These are phyloP conservation scores for Pulveroboletus sp. DNA, from an alignment of 768 basidiomycete genomes.

Conservation along the genomic window DNA sequence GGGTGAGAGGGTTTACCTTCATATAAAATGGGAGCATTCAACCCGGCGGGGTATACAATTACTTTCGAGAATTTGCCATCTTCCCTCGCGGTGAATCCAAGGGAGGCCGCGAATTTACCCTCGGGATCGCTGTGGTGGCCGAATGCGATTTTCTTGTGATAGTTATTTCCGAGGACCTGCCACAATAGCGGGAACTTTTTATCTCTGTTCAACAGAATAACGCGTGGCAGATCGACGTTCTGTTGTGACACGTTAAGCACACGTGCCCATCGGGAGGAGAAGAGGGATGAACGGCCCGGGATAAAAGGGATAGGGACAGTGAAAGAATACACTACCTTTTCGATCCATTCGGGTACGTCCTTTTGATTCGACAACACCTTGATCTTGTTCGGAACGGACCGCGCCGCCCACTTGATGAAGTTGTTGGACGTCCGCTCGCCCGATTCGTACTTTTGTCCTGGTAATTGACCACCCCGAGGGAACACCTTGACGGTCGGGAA, in stretches of 20 bases:
- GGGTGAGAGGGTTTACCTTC: slow-evolving; percentile 47
- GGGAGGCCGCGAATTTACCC: slow-evolving; percentile 50
- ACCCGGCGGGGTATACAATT: slow-evolving; percentile 63
- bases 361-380: slow-evolving; percentile 52
- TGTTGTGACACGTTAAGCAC: slow-evolving; percentile 13
- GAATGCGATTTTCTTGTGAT: slow-evolving; percentile 57
- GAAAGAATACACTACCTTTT: slow-evolving; percentile 50
- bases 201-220: slow-evolving; percentile 70
- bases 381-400: slow-evolving; percentile 69
- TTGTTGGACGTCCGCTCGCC: slow-evolving; percentile 67
- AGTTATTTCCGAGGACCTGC: slow-evolving; percentile 76
- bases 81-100: slow-evolving; percentile 56
- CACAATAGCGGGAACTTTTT: slow-evolving; percentile 75
- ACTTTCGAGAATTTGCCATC: slow-evolving; percentile 59
- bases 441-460: slow-evolving; percentile 61
- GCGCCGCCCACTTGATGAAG: slow-evolving; percentile 72
- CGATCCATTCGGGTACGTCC: slow-evolving; percentile 64
- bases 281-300: neutral
- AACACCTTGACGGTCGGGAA: slow-evolving; percentile 95
- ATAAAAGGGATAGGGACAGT: no score
- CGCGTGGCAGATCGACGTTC: slow-evolving; percentile 46
- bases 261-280: neutral
- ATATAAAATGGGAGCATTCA: slow-evolving; percentile 54
- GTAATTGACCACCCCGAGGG: slow-evolving; percentile 65
- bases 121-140: slow-evolving; percentile 63